Evolutionary conservation across 2,329 filamentous ascomycete genomes (phyloP).

Genomic region (Fusarium compactum): DNA sequence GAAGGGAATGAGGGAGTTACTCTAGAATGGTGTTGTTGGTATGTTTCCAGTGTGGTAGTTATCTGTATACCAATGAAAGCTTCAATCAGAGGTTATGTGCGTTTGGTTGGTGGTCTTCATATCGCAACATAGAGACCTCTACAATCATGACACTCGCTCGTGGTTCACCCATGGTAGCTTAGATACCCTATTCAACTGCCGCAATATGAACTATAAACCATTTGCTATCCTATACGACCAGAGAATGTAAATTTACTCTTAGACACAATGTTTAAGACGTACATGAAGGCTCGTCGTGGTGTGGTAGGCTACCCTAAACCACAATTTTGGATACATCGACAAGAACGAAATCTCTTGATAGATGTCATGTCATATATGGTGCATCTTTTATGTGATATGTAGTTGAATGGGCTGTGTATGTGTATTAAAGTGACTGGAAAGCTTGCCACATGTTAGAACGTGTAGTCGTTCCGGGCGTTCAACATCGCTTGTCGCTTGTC

Average conservation of each 20-base stretch:
- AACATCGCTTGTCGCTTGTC: background rate
- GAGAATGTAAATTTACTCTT: background rate
- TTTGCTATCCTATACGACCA: no score
- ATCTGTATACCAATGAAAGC: background rate
- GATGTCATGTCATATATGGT: background rate
- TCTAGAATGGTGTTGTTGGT: background rate
- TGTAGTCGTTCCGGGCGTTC: background rate
- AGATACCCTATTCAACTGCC: no score
- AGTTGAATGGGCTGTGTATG: background rate
- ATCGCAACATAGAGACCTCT: background rate
- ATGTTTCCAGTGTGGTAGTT: background rate
- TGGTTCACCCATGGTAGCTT: background rate
- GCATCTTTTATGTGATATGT: background rate
- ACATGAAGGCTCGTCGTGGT: background rate
- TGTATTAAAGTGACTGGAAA: background rate
- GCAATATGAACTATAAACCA: fast-evolving
- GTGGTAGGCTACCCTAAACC: constrained; percentile 12
- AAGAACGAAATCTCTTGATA: background rate
- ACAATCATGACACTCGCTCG: background rate
- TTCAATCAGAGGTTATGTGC: background rate
- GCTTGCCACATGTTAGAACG: background rate
- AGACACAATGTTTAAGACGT: background rate
- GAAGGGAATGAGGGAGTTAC: background rate
- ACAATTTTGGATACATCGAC: background rate
- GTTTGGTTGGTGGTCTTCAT: background rate